Conservation (phyloP, 179 eudicot genomes). For the Sideroxylon spinosum region DNA sequence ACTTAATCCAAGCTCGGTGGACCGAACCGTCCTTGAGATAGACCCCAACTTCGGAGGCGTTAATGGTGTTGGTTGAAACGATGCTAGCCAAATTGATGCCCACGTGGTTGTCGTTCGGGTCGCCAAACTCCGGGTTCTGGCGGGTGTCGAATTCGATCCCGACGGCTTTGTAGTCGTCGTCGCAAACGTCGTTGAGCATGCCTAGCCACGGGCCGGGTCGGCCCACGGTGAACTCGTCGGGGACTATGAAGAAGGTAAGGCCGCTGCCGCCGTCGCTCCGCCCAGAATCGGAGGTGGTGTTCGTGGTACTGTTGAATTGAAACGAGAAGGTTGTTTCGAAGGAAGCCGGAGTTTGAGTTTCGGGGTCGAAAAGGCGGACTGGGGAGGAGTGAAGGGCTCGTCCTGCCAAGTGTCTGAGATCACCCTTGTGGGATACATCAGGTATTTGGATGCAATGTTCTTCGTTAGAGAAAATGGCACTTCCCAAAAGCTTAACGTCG, state of each 20-base stretch:
- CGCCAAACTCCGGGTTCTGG: slow-evolving; percentile 54
- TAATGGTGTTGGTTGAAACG: slow-evolving; percentile 45
- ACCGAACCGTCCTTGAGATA: slow-evolving; percentile 51
- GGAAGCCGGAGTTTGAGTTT: slow-evolving; percentile 49
- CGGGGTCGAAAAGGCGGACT: slow-evolving; percentile 59
- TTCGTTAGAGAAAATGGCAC: slow-evolving; percentile 42
- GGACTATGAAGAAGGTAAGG: slow-evolving; percentile 64
- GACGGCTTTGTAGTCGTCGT: slow-evolving; percentile 51
- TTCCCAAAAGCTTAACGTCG: slow-evolving; percentile 59
- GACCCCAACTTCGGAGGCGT: slow-evolving; percentile 54
- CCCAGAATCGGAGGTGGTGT: neutral
- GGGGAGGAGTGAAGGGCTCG: slow-evolving; percentile 61
- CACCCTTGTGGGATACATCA: slow-evolving; percentile 19
- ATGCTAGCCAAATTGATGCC: slow-evolving; percentile 75
- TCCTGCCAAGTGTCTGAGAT: slow-evolving; percentile 53
- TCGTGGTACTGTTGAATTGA: slow-evolving; percentile 32
- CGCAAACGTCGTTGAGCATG: slow-evolving; percentile 76
- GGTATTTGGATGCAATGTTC: slow-evolving; percentile 62
- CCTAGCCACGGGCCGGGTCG: slow-evolving; percentile 81
- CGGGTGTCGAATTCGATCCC: slow-evolving; percentile 73
- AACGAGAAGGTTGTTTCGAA: slow-evolving; percentile 69
- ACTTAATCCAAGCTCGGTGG: slow-evolving; percentile 48
- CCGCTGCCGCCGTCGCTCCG: slow-evolving; percentile 52
- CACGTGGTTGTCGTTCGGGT: slow-evolving; percentile 75
- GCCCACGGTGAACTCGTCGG: slow-evolving; percentile 85